Base-by-base conservation (phyloP, 139 green algal species). In the Volvox africanus region DNA sequence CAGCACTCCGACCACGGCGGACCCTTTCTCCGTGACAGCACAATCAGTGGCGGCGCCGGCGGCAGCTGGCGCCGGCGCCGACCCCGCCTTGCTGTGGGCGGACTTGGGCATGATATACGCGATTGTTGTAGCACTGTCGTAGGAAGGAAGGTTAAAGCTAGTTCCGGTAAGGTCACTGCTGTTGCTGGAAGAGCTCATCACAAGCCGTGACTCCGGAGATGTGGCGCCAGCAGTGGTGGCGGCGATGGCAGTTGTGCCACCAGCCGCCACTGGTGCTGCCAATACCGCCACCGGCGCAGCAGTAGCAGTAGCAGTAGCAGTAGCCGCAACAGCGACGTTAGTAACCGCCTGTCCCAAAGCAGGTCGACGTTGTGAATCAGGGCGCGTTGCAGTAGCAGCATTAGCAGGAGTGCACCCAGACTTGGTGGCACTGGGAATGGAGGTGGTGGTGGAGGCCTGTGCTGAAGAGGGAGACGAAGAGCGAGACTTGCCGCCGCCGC, bases 21-120 rank as follows among this genome's bases (percentile, higher is more conserved):
- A 79, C 71, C 65, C 65, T 73, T 73, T 55, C 44, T 55, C 44
- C 5, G 9, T 55, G 44, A 55, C 44, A 55, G 9, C 67, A 28
- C 67, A 9, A 12, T 75, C 67, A 28, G 67, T 28, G 67, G 67
- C 67, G 67, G 67, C 67, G 14, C 5, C 67, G 24, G 22, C 67
- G 22, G 6, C 24, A 12, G 67, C 67, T 75, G 67, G 22, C 11
- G 71, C 18, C 28, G 1, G 2, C 71, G 71, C 24, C 28, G 20
- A 5, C 24, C 9, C 71, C 1, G 71, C 26, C 71, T 79, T 79
- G 71, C 71, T 30, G 26, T 21, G 14, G 71, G 71, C 20, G 71
- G 26, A 33, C 75, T 81, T 81, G 32, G 75, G 75, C 16, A 81
- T 81, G 75, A 81, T 81, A 30, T 81, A 81, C 14, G 75, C 75